Percentiles rank a stretch among this genome's conserved stretches.
These are phyloP conservation scores for Knoxdaviesia capensis DNA, from an alignment of 2,329 filamentous ascomycete genomes.

Conservation along the genomic window DNA sequence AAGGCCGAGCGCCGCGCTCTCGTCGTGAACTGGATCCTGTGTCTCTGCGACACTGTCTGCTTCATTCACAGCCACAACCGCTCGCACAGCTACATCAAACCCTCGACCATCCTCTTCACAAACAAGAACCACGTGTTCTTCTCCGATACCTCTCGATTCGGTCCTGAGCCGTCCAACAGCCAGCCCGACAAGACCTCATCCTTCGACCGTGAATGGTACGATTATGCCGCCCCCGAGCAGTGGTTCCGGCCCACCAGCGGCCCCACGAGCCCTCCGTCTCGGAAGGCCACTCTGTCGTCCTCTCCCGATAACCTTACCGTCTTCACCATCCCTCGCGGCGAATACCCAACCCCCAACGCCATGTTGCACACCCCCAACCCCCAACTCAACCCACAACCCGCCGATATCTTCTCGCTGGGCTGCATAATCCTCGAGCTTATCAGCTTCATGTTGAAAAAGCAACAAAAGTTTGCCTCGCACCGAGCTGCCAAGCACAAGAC, in stretches of 20 bases:
- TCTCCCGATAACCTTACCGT: conserved; percentile 16
- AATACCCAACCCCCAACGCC: conserved; percentile 10
- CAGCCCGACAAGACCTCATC: conserved; percentile 20
- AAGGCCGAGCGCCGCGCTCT: conserved; percentile 38
- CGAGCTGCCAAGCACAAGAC: conserved; percentile 45
- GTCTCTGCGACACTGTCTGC: conserved; percentile 46
- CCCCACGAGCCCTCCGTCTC: conserved; percentile 13
- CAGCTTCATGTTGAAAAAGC: conserved; percentile 47
- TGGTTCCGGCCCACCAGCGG: conserved; percentile 22
- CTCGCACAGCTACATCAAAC: conserved; percentile 48
- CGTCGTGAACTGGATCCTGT: conserved; percentile 56
- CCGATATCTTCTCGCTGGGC: conserved; percentile 54
- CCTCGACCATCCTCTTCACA: conserved; percentile 49
- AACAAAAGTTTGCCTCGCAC: conserved; percentile 44
- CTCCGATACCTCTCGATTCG: conserved; percentile 35
- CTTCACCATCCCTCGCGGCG: conserved; percentile 16
- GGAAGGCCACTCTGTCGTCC: conserved; percentile 13
- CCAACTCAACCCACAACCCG: conserved; percentile 31
- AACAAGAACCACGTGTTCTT: conserved; percentile 46
- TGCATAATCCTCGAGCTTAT: conserved; percentile 55
- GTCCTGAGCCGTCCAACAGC: conserved; percentile 19
- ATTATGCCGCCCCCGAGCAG: conserved; percentile 53
- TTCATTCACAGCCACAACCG: conserved; percentile 45
- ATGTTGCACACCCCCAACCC: conserved; percentile 18
- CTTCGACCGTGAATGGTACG: conserved; percentile 49